phyloP scores from a whole-genome alignment of 2,329 filamentous ascomycete species.

The Beauveria medogensis region DNA sequence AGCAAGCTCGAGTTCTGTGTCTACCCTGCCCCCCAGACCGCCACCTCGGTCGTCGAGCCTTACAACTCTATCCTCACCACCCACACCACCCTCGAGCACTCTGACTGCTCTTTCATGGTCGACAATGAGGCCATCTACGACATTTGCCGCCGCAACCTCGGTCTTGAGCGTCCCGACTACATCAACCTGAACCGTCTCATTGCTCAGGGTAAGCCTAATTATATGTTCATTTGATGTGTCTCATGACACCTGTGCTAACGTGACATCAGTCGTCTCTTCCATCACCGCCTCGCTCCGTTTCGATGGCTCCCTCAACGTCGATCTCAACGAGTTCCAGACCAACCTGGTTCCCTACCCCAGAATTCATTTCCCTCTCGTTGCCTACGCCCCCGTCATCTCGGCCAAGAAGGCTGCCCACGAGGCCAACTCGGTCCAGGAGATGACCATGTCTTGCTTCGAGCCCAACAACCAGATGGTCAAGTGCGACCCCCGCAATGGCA shows the following conservation, averaged over 20 bases:
- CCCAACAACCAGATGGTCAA: slow-evolving; percentile 99
- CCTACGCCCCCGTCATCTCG: slow-evolving; percentile 90
- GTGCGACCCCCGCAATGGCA: slow-evolving; percentile 96
- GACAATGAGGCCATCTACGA: slow-evolving; percentile 99
- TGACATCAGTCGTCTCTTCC: slow-evolving; percentile 74
- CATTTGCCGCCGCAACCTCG: slow-evolving; percentile 96
- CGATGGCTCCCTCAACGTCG: slow-evolving; percentile 97
- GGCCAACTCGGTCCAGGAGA: slow-evolving; percentile 96
- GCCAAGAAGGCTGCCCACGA: slow-evolving; percentile 94
- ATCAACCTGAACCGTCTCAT: slow-evolving; percentile 99
- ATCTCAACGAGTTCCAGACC: slow-evolving; percentile 99
- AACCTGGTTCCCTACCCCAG: slow-evolving; percentile 98
- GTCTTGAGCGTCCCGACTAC: slow-evolving; percentile 94
- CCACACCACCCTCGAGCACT: slow-evolving; percentile 98
- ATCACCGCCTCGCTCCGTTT: slow-evolving; percentile 98
- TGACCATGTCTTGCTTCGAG: slow-evolving; percentile 99
- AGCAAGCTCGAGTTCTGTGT: slow-evolving; percentile 99
- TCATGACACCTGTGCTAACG: slow-evolving; percentile 17
- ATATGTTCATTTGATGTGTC: not conserved
- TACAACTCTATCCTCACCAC: slow-evolving; percentile 99
- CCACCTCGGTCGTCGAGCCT: slow-evolving; percentile 95
- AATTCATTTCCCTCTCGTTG: slow-evolving; percentile 98
- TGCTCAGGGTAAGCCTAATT: slow-evolving; percentile 63
- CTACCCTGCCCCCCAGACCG: slow-evolving; percentile 94
- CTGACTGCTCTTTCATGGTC: slow-evolving; percentile 99